Evolutionary conservation across 2,329 filamentous ascomycete genomes (phyloP), one percentile per base, ranked within the genome.

Genomic region (Emergomyces pasteurianus): DNA sequence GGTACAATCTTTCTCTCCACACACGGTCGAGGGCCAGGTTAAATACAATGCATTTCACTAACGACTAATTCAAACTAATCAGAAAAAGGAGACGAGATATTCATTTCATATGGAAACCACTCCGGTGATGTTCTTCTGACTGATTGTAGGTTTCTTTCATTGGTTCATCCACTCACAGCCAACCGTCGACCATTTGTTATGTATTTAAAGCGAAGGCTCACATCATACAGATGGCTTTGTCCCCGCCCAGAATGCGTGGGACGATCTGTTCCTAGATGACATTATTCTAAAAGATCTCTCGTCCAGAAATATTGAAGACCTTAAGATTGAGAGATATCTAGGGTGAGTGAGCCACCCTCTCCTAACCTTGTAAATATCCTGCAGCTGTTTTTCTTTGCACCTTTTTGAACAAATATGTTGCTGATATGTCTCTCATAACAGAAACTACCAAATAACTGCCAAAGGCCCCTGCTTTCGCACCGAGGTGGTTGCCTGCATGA

Each of bases 81-180:
- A 75, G 73, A 72, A 18, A 61, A 67, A 55, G 75, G 75, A 16
- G 75, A 78, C 55, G 75, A 78, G 60, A 69, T 78, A 26, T 77
- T 70, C 60, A 75, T 77, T 66, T 77, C 73, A 28, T 78, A 78
- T 52, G 76, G 76, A 5, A 67, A 69, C 58, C 76, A 78, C 65
- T 68, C 74, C 0, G 77, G 75, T 62, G 76, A 78, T 63, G 73
- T 76, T 49, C 71, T 78, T 12, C 65, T 76, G 36, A 67, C 71
- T 34, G 76, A 78, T 69, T 78, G 76, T 77, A 63, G 67, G 72
- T 61, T 16, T 31, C 23, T 23, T 47, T n/a, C n/a, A n/a, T n/a
- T n/a, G 49, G 7, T 21, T 31, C n/a, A 61, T 58, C 9, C 31
- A 21, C 34, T 28, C 4, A 46, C 12, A 23, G 16, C 31, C 50